Percentiles rank a stretch among this genome's conserved stretches.
Evolutionary conservation across 148 eudicot species (phyloP).

Genomic region (Camellia japonica): DNA sequence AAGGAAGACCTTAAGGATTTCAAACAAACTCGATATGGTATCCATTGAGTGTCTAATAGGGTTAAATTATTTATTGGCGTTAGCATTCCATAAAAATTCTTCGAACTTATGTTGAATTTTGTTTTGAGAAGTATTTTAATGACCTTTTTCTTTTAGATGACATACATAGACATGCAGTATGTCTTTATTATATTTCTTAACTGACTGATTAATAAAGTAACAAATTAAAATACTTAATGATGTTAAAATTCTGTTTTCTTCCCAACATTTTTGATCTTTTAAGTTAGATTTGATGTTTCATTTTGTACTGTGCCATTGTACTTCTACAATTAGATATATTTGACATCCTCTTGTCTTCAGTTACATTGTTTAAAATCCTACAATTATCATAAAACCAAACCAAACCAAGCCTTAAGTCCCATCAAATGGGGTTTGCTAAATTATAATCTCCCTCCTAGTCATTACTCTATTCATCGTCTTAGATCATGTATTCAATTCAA

Average conservation of each 20-base stretch:
- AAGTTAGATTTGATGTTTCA: background rate
- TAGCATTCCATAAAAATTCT: background rate
- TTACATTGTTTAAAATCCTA: no score
- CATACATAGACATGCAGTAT: background rate
- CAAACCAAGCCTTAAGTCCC: no score
- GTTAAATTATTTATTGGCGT: background rate
- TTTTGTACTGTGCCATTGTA: background rate
- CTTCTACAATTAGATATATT: background rate
- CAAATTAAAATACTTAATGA: background rate
- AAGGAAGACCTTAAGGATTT: slow-evolving; percentile 93
- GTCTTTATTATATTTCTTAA: background rate
- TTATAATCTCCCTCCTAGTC: no score
- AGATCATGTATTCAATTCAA: no score
- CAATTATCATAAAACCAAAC: no score
- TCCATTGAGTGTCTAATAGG: background rate
- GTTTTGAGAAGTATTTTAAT: background rate
- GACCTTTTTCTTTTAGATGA: background rate
- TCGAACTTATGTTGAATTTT: background rate
- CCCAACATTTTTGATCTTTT: background rate
- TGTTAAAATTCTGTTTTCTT: background rate
- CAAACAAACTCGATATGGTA: slow-evolving; percentile 98
- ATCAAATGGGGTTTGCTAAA: no score
- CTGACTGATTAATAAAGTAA: background rate
- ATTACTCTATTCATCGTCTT: no score
- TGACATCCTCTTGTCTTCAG: no score